Conservation (phyloP, 1,284 basidiomycete species). For the Spongispora temasekensis region DNA sequence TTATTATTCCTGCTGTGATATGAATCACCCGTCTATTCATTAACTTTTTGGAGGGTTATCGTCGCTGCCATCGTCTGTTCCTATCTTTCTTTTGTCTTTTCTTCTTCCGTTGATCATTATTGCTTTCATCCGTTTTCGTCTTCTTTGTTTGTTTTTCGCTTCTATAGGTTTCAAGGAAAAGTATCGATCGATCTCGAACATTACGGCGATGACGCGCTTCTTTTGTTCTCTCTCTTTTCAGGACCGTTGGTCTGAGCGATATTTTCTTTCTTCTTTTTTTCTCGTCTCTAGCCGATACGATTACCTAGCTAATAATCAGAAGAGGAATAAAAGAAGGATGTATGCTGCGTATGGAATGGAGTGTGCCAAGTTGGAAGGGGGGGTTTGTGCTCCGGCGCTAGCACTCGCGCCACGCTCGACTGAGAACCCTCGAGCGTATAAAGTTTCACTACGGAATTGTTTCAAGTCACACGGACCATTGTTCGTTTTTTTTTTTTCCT, state of each 20-base stretch:
- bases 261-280: not conserved
- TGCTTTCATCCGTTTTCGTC: constrained; percentile 25
- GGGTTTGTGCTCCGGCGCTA: no score
- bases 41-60: not conserved
- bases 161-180: constrained; percentile 15
- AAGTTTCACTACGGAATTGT: constrained; percentile 10
- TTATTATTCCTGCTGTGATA: constrained; percentile 14
- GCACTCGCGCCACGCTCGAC: no score
- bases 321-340: constrained; percentile 10
- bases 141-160: not conserved
- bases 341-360: constrained; percentile 1
- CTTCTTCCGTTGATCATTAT: constrained; percentile 34
- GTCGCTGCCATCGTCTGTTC: not conserved
- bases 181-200: constrained; percentile 7
- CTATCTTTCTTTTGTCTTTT: not conserved
- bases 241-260: constrained; percentile 3
- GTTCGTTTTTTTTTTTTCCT: no score
- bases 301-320: constrained; percentile 9
- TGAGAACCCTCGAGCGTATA: constrained; percentile 19
- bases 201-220: not conserved
- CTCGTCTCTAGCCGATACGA: not conserved
- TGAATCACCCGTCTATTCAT: constrained; percentile 7
- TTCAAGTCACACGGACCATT: no score
- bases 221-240: not conserved
- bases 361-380: not conserved